Percentiles rank a stretch among this genome's conserved stretches.
phyloP scores from a whole-genome alignment of 2,329 filamentous ascomycete species.

The Cladophialophora bantiana region DNA sequence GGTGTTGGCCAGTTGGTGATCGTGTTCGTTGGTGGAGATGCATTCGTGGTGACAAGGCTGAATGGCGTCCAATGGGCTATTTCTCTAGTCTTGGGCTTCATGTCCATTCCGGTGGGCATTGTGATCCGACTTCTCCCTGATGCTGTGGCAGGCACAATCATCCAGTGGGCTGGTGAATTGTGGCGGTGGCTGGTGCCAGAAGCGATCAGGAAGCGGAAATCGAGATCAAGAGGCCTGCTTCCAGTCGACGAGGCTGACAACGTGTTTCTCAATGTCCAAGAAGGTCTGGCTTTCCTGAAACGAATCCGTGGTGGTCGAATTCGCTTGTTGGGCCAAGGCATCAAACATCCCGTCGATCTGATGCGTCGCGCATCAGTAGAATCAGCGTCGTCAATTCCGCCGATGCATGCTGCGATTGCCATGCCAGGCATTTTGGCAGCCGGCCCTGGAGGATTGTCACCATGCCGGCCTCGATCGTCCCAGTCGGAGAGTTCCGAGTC shows the following conservation, averaged over 20 bases:
- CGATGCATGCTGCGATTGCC: too few species aligned
- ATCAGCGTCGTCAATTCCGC: too few species aligned
- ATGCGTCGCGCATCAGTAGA: too few species aligned
- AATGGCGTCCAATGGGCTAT: slow-evolving; percentile 63
- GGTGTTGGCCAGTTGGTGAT: slow-evolving; percentile 65
- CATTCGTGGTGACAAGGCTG: slow-evolving; percentile 60
- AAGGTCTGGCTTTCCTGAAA: slow-evolving; percentile 70
- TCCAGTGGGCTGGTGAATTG: slow-evolving; percentile 42
- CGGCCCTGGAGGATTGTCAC: too few species aligned
- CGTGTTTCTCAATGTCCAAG: slow-evolving; percentile 65
- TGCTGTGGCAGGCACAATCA: too few species aligned
- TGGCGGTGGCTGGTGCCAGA: slow-evolving; percentile 53
- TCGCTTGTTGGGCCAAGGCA: too few species aligned
- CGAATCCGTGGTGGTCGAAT: slow-evolving; percentile 69
- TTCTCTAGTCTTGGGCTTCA: slow-evolving; percentile 55
- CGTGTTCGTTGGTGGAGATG: slow-evolving; percentile 64
- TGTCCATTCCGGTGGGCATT: slow-evolving; percentile 60
- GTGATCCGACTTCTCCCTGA: slow-evolving; percentile 61
- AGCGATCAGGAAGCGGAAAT: slow-evolving; percentile 34
- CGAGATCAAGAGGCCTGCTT: slow-evolving; percentile 33
- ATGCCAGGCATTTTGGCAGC: too few species aligned
- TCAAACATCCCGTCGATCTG: too few species aligned
- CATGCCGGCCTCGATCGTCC: too few species aligned
- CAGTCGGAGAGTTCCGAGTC: too few species aligned
- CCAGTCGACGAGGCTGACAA: slow-evolving; percentile 51